Evolutionary conservation across 306 rosid genomes (phyloP).

Genomic region (Lithocarpus polystachyus): DNA sequence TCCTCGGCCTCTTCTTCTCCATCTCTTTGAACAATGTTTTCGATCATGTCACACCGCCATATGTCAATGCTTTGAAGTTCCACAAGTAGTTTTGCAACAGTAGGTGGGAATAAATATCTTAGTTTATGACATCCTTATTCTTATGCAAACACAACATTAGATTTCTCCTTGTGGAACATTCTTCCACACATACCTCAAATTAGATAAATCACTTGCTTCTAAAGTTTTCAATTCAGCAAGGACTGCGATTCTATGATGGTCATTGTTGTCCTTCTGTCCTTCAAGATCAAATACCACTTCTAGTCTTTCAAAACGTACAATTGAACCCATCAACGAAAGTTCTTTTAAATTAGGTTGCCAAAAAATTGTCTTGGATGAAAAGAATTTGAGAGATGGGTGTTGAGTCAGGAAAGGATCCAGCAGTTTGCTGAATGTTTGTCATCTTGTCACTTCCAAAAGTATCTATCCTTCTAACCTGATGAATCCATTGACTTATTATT

Average conservation of each 20-base stretch:
- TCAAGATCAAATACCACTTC: background rate
- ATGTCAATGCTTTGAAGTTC: background rate
- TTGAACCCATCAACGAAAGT: background rate
- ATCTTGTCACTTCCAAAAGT: too few species aligned
- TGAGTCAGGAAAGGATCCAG: too few species aligned
- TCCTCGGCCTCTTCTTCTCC: background rate
- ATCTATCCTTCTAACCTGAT: too few species aligned
- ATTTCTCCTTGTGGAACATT: background rate
- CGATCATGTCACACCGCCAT: rapidly evolving
- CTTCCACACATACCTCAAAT: background rate
- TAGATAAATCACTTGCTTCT: rapidly evolving
- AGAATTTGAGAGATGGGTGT: background rate
- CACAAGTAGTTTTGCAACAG: too few species aligned
- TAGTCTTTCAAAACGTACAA: too few species aligned
- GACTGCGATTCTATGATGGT: background rate
- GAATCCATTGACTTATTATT: too few species aligned
- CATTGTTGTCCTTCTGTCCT: background rate
- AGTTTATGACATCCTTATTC: background rate
- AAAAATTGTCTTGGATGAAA: background rate
- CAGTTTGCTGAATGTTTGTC: too few species aligned
- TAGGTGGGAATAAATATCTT: background rate
- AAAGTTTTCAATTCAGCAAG: background rate
- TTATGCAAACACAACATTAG: too few species aligned
- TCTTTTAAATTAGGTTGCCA: background rate
- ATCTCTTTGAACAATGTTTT: background rate